These are phyloP conservation scores for Mycena filopes DNA, from an alignment of 768 basidiomycete species.

Conservation along the genomic window DNA sequence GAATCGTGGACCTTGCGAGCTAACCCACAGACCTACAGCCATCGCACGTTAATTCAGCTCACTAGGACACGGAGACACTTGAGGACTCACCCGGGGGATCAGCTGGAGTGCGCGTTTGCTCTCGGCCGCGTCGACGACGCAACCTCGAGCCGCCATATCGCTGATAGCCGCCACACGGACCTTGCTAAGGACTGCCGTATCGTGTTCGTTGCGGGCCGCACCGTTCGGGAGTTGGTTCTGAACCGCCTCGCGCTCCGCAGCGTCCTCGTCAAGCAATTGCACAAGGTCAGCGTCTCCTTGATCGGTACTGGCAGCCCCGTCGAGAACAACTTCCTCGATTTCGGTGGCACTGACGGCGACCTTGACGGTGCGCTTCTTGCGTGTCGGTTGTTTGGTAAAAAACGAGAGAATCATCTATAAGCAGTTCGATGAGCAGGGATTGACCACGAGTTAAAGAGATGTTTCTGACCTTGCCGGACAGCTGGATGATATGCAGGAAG, in stretches of 20 bases:
- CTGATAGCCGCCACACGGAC: conserved; percentile 11
- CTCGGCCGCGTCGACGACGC: background rate
- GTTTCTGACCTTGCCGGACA: conserved; percentile 8
- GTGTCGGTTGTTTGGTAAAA: conserved; percentile 3
- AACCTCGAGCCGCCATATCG: background rate
- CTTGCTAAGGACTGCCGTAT: conserved; percentile 3
- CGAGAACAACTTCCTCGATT: conserved; percentile 7
- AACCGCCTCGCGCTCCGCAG: conserved; percentile 9
- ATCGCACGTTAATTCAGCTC: background rate
- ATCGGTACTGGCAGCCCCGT: background rate
- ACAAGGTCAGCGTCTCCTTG: conserved; percentile 4
- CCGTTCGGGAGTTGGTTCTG: conserved; percentile 10
- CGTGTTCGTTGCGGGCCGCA: background rate
- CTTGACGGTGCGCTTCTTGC: conserved; percentile 16
- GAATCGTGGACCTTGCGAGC: conserved; percentile 8
- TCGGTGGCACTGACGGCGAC: background rate
- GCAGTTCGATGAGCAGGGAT: background rate
- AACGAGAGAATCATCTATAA: conserved; percentile 7
- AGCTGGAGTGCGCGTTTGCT: conserved; percentile 8
- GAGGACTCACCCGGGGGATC: conserved; percentile 12
- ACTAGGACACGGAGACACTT: background rate
- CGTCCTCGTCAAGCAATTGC: conserved; percentile 10
- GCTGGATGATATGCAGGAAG: conserved; percentile 17
- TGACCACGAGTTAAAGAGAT: background rate
- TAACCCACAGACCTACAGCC: conserved; percentile 3